phyloP scores from a whole-genome alignment of 495 filamentous ascomycete genomes.

The Hyaloscypha finlandica region DNA sequence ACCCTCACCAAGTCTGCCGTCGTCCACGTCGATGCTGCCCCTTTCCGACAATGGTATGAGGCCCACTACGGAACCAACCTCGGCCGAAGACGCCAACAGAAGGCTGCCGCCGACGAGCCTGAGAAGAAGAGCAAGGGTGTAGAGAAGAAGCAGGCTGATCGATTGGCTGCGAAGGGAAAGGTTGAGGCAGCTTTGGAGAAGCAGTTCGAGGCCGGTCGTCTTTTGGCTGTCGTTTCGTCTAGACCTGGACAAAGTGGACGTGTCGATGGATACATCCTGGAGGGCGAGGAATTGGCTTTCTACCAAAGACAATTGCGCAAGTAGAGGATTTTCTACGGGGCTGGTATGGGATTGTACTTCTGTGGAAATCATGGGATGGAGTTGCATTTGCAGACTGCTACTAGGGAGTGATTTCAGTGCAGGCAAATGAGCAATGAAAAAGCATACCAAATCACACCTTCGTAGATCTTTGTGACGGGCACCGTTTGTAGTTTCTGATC shows the following conservation, averaged over 20 bases:
- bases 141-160: constrained; percentile 91
- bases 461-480: background rate
- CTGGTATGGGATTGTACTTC: constrained; percentile 32
- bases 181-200: constrained; percentile 89
- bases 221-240: constrained; percentile 88
- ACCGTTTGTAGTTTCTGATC: background rate
- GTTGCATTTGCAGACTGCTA: constrained; percentile 32
- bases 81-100: constrained; percentile 87
- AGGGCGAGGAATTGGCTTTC: constrained; percentile 99
- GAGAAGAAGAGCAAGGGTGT: constrained; percentile 92
- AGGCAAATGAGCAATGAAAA: constrained; percentile 25
- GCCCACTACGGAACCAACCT: constrained; percentile 92
- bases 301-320: constrained; percentile 98
- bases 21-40: constrained; percentile 96
- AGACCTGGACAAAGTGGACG: constrained; percentile 96
- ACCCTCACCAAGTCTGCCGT: constrained; percentile 98
- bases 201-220: constrained; percentile 98
- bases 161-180: constrained; percentile 81
- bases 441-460: constrained; percentile 24
- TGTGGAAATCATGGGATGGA: constrained; percentile 33
- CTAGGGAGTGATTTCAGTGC: constrained; percentile 11
- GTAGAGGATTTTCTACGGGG: constrained; percentile 56
- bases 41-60: constrained; percentile 99
- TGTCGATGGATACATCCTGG: constrained; percentile 94
- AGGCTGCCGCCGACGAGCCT: constrained; percentile 64